phyloP scores from a whole-genome alignment of 192 early-diverging fungal species.

The Diversispora eburnea region DNA sequence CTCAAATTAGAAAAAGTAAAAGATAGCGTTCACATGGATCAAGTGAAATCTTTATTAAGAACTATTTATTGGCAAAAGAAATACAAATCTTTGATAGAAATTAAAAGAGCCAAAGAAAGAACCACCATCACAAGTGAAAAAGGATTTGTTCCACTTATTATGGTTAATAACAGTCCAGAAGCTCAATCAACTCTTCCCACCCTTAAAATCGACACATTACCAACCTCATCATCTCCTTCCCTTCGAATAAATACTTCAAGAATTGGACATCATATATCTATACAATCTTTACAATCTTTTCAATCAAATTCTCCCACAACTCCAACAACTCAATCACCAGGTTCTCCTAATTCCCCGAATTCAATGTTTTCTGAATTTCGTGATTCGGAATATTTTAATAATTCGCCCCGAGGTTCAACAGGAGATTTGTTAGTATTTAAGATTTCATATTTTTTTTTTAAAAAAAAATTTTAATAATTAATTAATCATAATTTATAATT shows the following conservation, averaged over 20 bases:
- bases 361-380: not conserved
- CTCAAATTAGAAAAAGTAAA: conserved; percentile 38
- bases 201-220: conserved; percentile 10
- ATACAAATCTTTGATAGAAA: not conserved
- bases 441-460: too few relatives aligned
- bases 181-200: not conserved
- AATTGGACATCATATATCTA: not conserved
- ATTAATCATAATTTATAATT: too few relatives aligned
- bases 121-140: not conserved
- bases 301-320: not conserved
- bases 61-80: conserved; percentile 25
- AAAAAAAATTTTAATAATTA: too few relatives aligned
- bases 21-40: conserved; percentile 21
- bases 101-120: not conserved
- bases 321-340: conserved; percentile 5
- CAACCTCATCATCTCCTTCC: not conserved
- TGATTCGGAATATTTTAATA: not conserved
- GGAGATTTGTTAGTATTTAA: not conserved
- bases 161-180: conserved; percentile 13
- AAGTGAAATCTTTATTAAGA: conserved; percentile 18
- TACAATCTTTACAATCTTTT: not conserved
- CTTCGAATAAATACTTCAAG: too few relatives aligned
- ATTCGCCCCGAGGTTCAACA: not conserved
- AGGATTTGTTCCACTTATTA: conserved; percentile 22
- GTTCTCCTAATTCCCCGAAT: not conserved